Conservation (phyloP, 2,329 filamentous ascomycete species). For the Phaeoacremonium minimum region DNA sequence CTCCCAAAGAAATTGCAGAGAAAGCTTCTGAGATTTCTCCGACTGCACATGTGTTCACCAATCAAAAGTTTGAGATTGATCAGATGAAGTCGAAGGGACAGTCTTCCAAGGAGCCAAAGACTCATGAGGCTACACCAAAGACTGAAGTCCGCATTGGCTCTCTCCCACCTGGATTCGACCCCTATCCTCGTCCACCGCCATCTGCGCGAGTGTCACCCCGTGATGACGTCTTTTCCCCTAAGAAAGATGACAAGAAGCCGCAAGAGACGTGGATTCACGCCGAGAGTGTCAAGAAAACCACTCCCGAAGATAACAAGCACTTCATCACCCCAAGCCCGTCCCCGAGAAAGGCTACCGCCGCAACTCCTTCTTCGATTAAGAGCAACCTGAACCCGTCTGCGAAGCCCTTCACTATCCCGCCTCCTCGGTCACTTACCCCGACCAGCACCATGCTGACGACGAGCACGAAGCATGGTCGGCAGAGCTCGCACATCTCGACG, state of each 20-base stretch:
- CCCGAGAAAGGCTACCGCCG: constrained; percentile 2
- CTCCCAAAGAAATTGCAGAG: not conserved
- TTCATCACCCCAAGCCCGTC: constrained; percentile 5
- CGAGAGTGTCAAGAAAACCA: constrained; percentile 1
- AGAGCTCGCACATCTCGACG: not conserved
- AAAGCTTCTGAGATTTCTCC: constrained; percentile 1
- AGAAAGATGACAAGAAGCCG: not conserved
- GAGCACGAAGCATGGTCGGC: not conserved
- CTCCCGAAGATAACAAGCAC: too few species aligned
- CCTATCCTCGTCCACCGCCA: constrained; percentile 5
- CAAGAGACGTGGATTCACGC: not conserved
- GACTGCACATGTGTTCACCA: constrained; percentile 3
- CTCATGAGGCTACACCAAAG: too few species aligned
- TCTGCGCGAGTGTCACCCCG: too few species aligned
- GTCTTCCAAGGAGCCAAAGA: too few species aligned
- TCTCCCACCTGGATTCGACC: constrained; percentile 2
- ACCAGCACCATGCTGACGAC: too few species aligned
- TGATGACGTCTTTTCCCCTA: constrained; percentile 4
- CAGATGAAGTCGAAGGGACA: constrained; percentile 2
- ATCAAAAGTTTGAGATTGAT: constrained; percentile 9
- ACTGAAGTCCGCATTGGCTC: constrained; percentile 3
- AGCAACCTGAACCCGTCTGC: constrained; percentile 11
- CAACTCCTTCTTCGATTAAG: not conserved
- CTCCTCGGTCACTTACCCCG: not conserved
- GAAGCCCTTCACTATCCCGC: constrained; percentile 10